Evolutionary conservation across 805 yeast species (phyloP).

Genomic region (Schwanniomyces yamadae): DNA sequence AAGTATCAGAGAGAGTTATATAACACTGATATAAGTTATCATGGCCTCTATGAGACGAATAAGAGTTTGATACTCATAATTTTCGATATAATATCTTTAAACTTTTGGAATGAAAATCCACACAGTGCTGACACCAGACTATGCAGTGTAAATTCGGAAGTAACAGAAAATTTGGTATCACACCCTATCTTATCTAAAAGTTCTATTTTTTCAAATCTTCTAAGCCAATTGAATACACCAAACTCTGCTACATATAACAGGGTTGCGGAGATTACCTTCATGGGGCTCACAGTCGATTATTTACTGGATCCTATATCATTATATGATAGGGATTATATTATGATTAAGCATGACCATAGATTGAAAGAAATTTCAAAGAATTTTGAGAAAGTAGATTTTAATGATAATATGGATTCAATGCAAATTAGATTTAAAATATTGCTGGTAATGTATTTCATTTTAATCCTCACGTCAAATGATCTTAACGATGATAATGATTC

Average conservation of each 20-base stretch:
- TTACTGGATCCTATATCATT: slow-evolving; percentile 12
- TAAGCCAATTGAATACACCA: slow-evolving; percentile 21
- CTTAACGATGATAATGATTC: neutral
- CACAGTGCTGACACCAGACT: neutral
- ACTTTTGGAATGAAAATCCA: slow-evolving; percentile 9
- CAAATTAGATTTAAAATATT: slow-evolving; percentile 21
- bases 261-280: slow-evolving; percentile 25
- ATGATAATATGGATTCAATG: slow-evolving; percentile 31
- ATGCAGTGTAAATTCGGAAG: neutral
- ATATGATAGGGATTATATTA: slow-evolving; percentile 18
- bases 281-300: slow-evolving; percentile 20
- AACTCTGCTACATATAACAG: slow-evolving; percentile 30
- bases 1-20: slow-evolving; percentile 16
- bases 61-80: slow-evolving; percentile 16
- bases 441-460: slow-evolving; percentile 17
- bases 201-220: slow-evolving; percentile 16
- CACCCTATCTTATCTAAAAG: too few relatives aligned
- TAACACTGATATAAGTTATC: slow-evolving; percentile 18
- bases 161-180: too few relatives aligned
- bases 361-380: slow-evolving; percentile 9
- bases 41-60: slow-evolving; percentile 24
- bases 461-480: slow-evolving; percentile 12
- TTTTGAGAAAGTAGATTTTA: slow-evolving; percentile 7
- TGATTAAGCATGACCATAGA: slow-evolving; percentile 21
- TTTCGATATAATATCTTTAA: slow-evolving; percentile 19